Evolutionary conservation across 495 filamentous ascomycete species (phyloP), one percentile per base, ranked within the genome.

Genomic region (Pseudevernia furfuracea): DNA sequence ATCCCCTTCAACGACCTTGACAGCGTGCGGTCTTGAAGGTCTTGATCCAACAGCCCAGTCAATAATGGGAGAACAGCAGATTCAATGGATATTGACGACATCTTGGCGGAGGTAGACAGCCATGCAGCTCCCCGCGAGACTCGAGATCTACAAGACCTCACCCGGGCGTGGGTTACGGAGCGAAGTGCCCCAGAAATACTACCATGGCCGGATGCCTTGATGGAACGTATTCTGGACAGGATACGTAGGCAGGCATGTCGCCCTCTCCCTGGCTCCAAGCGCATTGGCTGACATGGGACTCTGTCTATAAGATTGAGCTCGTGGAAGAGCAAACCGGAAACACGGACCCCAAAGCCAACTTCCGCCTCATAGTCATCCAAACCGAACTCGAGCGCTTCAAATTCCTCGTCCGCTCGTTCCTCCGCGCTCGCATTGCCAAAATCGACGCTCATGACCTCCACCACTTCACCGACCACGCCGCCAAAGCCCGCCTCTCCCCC

Each of bases 341-440:
- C 68, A 82, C 91, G 80, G 91, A 94, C 70, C 87, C 91, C 15
- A 92, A 87, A 70, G 85, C 89, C 62, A 96, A 95, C 74, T 95
- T 98, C 73, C 84, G 82, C 67, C 87, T 97, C 68, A 95, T 97
- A 56, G 87, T 98, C 66, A 85, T 97, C 62, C 94, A 98, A 79
- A 97, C 95, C 34, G 94, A 98, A 79, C 85, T 97, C 58, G 89
- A 96, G 74, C 80, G 94, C 46, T 93, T 88, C 74, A 96, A 96
- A 78, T 97, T 88, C 72, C 80, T 97, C 43, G 80, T 97, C 43
- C 85, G 94, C 63, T 88, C 86, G n/a, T 87, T 90, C 65, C 79
- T 97, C 49, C 83, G 94, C 57, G 84, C 88, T n/a, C 81, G 94
- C 37, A 85, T 98, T 48, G 82, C 90, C 25, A 98, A 98, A 78